Evolutionary conservation across 805 yeast genomes (phyloP).

Genomic region (Grigorovia yakushimaensis): DNA sequence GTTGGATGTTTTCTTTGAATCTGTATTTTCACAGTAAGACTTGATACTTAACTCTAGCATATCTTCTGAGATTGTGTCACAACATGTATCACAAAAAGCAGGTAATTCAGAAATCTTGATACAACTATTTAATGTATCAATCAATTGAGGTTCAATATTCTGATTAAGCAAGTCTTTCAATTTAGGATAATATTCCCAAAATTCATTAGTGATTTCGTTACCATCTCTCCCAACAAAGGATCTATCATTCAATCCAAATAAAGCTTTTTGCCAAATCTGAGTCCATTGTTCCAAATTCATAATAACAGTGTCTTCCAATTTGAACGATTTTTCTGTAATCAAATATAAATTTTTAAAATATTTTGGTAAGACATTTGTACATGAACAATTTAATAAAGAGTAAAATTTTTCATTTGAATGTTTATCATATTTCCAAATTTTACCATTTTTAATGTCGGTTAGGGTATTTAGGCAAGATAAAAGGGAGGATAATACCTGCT

Average conservation of each 20-base stretch:
- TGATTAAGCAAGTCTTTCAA: conserved; percentile 5
- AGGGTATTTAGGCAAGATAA: conserved; percentile 40
- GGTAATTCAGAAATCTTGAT: conserved; percentile 11
- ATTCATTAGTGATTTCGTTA: conserved; percentile 23
- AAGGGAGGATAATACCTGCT: conserved; percentile 33
- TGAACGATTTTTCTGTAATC: conserved; percentile 7
- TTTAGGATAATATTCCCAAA: conserved; percentile 22
- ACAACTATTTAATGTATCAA: conserved; percentile 10
- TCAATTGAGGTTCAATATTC: conserved; percentile 1
- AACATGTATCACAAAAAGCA: conserved; percentile 15
- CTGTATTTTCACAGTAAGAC: no score
- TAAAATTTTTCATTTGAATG: conserved; percentile 35
- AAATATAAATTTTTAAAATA: conserved; percentile 33
- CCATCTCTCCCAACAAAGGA: conserved; percentile 27
- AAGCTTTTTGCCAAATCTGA: conserved; percentile 23
- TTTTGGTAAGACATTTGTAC: conserved; percentile 40
- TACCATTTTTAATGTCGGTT: conserved; percentile 36
- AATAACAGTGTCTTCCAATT: conserved; percentile 11
- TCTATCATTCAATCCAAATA: conserved; percentile 21
- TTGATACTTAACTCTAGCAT: no score
- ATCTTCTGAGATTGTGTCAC: conserved; percentile 11
- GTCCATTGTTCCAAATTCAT: conserved; percentile 11
- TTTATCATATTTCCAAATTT: conserved; percentile 48
- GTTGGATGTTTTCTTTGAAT: no score
- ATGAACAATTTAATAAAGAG: conserved; percentile 42